A percentile compares a stretch with the other conserved stretches of the same genome.
Conservation (phyloP, 2,329 filamentous ascomycete genomes). For the Cercospora sojina region DNA sequence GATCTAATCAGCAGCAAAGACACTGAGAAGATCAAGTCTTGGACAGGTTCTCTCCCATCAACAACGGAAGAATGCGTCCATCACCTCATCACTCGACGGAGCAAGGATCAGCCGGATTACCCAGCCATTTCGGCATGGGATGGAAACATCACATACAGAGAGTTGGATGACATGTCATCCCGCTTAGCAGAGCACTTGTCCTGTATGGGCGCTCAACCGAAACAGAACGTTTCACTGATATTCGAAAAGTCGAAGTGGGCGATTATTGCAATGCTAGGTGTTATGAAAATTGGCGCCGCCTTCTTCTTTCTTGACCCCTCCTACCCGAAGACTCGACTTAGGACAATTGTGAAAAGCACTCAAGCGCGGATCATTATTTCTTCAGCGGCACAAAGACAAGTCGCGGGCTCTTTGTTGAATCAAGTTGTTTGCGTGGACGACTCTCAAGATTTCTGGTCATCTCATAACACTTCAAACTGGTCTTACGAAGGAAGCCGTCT, state of each 20-base stretch:
- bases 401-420: background rate
- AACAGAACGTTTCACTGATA: background rate
- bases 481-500: background rate
- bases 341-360: background rate
- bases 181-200: background rate
- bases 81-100: background rate
- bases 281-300: background rate
- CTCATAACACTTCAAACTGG: background rate
- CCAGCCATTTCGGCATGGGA: background rate
- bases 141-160: background rate
- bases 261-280: background rate
- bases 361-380: background rate
- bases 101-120: background rate
- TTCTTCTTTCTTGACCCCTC: background rate
- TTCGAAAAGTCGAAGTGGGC: background rate
- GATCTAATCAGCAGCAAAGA: background rate
- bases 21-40: background rate
- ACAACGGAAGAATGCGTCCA: background rate
- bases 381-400: background rate
- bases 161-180: background rate
- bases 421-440: background rate
- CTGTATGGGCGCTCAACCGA: background rate
- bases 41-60: background rate
- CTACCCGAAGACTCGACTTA: background rate
- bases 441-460: background rate